Base-by-base conservation (phyloP, 2,329 filamentous ascomycete genomes). In the Kalaharituber pfeilii region DNA sequence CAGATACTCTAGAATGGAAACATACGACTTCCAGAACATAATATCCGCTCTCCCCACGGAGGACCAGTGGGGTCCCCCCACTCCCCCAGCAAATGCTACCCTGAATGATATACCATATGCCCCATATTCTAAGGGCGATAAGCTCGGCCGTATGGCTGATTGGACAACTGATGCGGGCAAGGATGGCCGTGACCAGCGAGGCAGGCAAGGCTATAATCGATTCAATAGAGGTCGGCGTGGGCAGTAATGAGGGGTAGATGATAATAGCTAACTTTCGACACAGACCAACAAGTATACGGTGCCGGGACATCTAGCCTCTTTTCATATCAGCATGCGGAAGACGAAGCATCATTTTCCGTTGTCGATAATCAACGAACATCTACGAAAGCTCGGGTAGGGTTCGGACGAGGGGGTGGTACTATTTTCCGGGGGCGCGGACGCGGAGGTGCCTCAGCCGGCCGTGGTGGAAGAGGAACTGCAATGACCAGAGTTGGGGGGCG, bases 61-160 rank as follows among this genome's bases (percentile, higher is more conserved):
- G 36, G 69, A 70, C 59, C 67, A 67, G 60, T 98, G 91, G 91
- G 91, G 91, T 57, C 89, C 89, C 53, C 70, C 84, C 58, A 79
- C 83, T 63, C 83, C 87, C 57, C 79, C 73, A 65, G 25, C 47
- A 7, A 45, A 54, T 18, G 94, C 86, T 60, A 94, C 85, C 59
- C 78, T 96, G 65, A 82, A 94, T 68, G 91, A 91, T 68, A 86
- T 96, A 50, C 91, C 91, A 36, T 98, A 95, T 70, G 91, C 91
- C 64, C 91, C 91, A 58, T 98, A 91, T 75, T 95, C 88, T 63
- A 98, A 98, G 73, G 87, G 86, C 68, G 91, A 98, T 75, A 96
- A 95, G 77, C 76, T 98, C 57, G 91, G 91, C 67, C 88, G 91
- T 69, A 96, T 98, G 88, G 91, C 91, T 58, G 91, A 98, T 75